These are phyloP conservation scores for Rhizoclosmatium globosum DNA, from an alignment of 192 early-diverging fungal species.

Conservation along the genomic window DNA sequence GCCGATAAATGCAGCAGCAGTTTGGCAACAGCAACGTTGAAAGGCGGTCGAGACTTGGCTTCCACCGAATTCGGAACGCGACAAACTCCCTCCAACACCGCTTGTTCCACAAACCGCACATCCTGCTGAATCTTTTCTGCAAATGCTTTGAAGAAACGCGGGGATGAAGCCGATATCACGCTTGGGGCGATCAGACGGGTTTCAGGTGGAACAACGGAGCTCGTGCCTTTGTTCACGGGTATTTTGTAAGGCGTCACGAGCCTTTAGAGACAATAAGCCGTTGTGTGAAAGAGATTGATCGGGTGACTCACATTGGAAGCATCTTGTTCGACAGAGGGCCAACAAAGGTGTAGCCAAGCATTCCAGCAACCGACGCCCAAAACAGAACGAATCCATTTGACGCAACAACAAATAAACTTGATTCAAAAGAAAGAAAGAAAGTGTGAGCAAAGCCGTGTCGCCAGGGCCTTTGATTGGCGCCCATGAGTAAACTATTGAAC, in stretches of 20 bases:
- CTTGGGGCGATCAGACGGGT: slow-evolving; percentile 1
- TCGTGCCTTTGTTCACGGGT: not conserved
- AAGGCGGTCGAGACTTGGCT: slow-evolving; percentile 25
- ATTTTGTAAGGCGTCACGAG: slow-evolving; percentile 5
- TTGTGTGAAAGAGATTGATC: too few relatives aligned
- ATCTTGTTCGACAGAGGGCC: not conserved
- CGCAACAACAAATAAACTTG: slow-evolving; percentile 18
- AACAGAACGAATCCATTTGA: not conserved
- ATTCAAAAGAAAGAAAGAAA: not conserved
- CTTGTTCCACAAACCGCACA: slow-evolving; percentile 6
- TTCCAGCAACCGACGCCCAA: not conserved
- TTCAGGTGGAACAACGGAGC: not conserved
- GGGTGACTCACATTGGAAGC: not conserved
- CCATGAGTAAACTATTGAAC: not conserved
- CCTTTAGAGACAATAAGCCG: not conserved
- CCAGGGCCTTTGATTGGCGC: not conserved
- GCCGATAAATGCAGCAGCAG: slow-evolving; percentile 34
- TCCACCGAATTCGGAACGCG: slow-evolving; percentile 19
- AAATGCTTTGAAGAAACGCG: slow-evolving; percentile 19
- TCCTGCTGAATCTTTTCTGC: slow-evolving; percentile 3
- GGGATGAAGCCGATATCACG: slow-evolving; percentile 7
- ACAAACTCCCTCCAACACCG: slow-evolving; percentile 10
- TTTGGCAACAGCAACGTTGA: slow-evolving; percentile 23
- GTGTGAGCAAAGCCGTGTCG: not conserved
- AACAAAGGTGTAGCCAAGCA: slow-evolving; percentile 4